These are phyloP conservation scores for Suillus sp. DNA, from an alignment of 768 basidiomycete genomes.

Conservation along the genomic window DNA sequence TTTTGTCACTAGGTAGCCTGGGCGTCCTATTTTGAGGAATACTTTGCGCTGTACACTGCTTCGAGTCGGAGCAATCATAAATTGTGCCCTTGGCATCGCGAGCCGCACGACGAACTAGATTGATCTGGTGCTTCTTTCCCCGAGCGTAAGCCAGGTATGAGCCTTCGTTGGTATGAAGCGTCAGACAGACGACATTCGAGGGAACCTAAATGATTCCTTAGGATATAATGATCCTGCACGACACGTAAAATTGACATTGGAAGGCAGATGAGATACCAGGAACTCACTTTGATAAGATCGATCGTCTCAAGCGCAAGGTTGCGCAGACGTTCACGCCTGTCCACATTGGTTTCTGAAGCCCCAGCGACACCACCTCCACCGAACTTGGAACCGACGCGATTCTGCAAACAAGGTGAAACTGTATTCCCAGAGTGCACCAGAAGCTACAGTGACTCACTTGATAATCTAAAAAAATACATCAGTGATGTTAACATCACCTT, in stretches of 20 bases:
- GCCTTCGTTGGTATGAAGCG: conserved; percentile 98
- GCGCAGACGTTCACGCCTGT: conserved; percentile 89
- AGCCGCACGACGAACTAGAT: conserved; percentile 95
- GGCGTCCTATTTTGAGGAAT: conserved; percentile 96
- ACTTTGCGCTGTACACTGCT: conserved; percentile 85
- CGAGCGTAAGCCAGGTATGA: conserved; percentile 99
- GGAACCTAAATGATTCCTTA: conserved; percentile 97
- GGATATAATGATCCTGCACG: conserved; percentile 90
- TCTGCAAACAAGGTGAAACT: conserved; percentile 47
- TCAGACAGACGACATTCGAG: conserved; percentile 97
- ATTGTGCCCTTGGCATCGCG: conserved; percentile 90
- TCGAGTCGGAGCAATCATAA: conserved; percentile 86
- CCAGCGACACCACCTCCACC: conserved; percentile 96
- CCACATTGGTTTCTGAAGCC: conserved; percentile 92
- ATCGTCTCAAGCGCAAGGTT: conserved; percentile 97
- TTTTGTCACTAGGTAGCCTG: conserved; percentile 96
- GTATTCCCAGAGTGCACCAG: not conserved
- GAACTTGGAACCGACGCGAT: conserved; percentile 94
- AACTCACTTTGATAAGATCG: conserved; percentile 88
- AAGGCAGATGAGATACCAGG: not conserved
- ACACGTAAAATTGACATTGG: conserved; percentile 15
- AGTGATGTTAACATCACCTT: not conserved
- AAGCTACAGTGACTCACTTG: conserved; percentile 52
- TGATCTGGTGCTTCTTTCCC: conserved; percentile 99
- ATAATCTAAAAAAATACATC: conserved; percentile 49